Evolutionary conservation across 371 early-diverging fungal species (phyloP), one percentile per base, ranked within the genome.

Genomic region (Apophysomyces ossiformis): DNA sequence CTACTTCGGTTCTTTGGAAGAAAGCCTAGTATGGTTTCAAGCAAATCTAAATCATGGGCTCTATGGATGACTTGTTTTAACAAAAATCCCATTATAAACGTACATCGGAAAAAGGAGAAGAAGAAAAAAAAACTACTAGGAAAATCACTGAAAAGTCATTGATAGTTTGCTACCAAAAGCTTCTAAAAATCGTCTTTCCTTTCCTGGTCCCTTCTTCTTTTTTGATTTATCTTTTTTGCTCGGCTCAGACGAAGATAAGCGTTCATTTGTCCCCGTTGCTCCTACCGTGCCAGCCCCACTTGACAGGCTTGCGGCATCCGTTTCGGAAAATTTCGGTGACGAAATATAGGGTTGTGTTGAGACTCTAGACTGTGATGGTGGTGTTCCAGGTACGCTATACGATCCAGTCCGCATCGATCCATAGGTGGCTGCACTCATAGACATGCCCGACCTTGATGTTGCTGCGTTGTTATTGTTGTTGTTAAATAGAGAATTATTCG

Each of bases 111-210:
- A 60, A 60, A 26, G 2, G 32, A 26, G 2, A 26, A 26, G 32
- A 26, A 3, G 32, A 26, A 26, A 26, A 26, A 26, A 26, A 26
- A 45, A n/a, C 15, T 26, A 37, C 1, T 65, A 60, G 21, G 21
- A 58, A 44, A 16, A 65, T 63, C 46, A 70, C 58, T 70, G 64
- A 46, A 67, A 70, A 46, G 68, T 59, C 69, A 69, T 69, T 50
- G 69, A 64, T 37, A 71, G 63, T 58, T 71, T 71, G 58, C 68
- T 65, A 37, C 72, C 72, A 44, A 71, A 71, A 16, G 65, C 64
- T 41, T 62, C 65, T 54, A 70, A 36, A 44, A 66, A 66, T 12
- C 41, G 62, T 26, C 60, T 56, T 26, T 57, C 37, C 37, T 63
- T 50, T 9, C 54, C 54, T 26, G 54, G 21, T 50, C 54, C 64